Conservation (phyloP, 164 flowering plant genomes). For the Berberis vulgaris region DNA sequence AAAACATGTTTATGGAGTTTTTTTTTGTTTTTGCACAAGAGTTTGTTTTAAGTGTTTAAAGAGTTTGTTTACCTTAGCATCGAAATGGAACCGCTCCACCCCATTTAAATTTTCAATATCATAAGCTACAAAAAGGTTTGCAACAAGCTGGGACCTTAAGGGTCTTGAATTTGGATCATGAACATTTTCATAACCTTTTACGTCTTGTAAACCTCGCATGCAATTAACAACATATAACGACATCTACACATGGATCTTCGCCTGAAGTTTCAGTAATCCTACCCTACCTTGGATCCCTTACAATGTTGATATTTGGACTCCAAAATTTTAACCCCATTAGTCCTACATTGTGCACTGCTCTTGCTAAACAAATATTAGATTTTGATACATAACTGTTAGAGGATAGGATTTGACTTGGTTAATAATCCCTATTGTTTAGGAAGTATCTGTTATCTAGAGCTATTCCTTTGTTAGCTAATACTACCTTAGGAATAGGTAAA, state of each 20-base stretch:
- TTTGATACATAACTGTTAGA: too few relatives aligned
- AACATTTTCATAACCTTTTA: conserved; percentile 4
- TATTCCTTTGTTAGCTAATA: too few relatives aligned
- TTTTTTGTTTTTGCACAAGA: background rate
- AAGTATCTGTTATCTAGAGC: too few relatives aligned
- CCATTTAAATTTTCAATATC: conserved; percentile 17
- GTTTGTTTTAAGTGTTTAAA: background rate
- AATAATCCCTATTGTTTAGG: too few relatives aligned
- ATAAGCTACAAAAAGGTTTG: conserved; percentile 16
- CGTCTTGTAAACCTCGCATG: conserved; percentile 19
- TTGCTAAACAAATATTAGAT: conserved; percentile 13
- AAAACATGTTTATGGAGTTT: background rate
- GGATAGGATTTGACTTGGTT: too few relatives aligned
- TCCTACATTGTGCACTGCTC: conserved; percentile 39
- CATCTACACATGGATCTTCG: conserved; percentile 32
- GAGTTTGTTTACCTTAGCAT: conserved; percentile 12
- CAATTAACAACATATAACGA: conserved; percentile 7
- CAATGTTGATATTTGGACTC: conserved; percentile 45
- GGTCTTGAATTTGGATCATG: conserved; percentile 12
- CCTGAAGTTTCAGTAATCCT: conserved; percentile 48
- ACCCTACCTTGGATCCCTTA: conserved; percentile 53
- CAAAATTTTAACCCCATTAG: conserved; percentile 44
- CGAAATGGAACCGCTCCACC: conserved; percentile 13
- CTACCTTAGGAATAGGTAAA: too few relatives aligned
- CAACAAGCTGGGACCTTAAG: conserved; percentile 11